Conservation (phyloP, 116 monocot species). For the Posidonia oceanica region DNA sequence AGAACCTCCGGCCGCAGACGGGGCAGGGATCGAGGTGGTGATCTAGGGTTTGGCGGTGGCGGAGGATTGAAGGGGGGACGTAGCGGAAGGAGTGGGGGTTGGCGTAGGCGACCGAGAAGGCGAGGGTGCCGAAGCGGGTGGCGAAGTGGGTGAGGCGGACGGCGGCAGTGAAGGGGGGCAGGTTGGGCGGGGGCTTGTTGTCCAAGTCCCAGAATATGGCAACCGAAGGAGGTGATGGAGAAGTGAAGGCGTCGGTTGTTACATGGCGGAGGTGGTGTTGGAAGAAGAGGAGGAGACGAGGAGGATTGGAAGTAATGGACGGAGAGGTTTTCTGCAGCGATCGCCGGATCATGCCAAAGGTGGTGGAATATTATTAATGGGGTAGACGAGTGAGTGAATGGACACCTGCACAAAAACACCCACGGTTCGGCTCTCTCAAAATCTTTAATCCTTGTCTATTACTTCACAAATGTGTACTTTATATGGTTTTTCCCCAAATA, state of each 20-base stretch:
- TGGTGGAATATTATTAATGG: too few relatives aligned
- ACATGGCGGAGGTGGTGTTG: too few relatives aligned
- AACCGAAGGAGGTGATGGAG: neutral
- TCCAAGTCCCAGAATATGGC: slow-evolving; percentile 10
- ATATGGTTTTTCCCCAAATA: too few relatives aligned
- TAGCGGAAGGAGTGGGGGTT: slow-evolving; percentile 6
- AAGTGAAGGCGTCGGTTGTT: too few relatives aligned
- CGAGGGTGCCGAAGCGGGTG: slow-evolving; percentile 33
- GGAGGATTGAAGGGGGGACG: slow-evolving; percentile 11
- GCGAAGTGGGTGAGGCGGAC: slow-evolving; percentile 39
- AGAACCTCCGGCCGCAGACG: slow-evolving; percentile 60
- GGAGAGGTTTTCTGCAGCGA: too few relatives aligned
- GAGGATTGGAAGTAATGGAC: neutral
- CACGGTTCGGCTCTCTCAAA: too few relatives aligned
- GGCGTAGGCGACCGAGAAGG: slow-evolving; percentile 28
- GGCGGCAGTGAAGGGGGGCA: slow-evolving; percentile 38
- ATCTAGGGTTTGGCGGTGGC: slow-evolving; percentile 4
- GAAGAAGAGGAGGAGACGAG: neutral
- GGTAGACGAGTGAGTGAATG: too few relatives aligned
- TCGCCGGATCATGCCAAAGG: too few relatives aligned
- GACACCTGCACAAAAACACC: too few relatives aligned
- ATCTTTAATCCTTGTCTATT: too few relatives aligned
- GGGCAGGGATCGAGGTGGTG: slow-evolving; percentile 26
- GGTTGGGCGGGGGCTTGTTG: slow-evolving; percentile 16
- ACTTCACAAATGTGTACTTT: too few relatives aligned